Evolutionary conservation across 768 basidiomycete species (phyloP), one percentile per base, ranked within the genome.

Genomic region (Tylopilus intermedius): DNA sequence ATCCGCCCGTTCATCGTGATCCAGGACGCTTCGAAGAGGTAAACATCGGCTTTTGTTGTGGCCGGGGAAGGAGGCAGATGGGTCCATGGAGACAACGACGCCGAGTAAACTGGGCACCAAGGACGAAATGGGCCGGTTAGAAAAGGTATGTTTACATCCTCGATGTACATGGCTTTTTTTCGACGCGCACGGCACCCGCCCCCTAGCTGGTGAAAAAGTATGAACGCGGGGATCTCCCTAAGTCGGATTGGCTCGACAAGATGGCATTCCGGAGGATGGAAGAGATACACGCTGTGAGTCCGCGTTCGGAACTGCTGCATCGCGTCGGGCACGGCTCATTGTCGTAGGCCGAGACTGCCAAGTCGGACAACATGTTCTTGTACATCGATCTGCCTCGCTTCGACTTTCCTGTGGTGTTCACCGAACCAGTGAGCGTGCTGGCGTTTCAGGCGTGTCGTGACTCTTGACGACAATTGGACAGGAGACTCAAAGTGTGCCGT

Each of bases 351-450:
- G 94, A 96, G 70, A 84, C 92, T 0, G 84, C 84, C 58, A 94
- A 93, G 68, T 95, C 94, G 1, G 84, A 94, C 53, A 90, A 92
- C 61, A 75, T 98, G n/a, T 98, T 90, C 67, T 79, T 98, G 10
- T 98, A 98, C 68, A 85, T 98, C 41, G 96, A 98, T 72, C 68
- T 98, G 24, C 96, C 94, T 1, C 82, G 92, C 33, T 99, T 98
- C 65, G 95, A 98, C 66, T 97, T 97, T 65, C 96, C 96, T 0
- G 88, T 99, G 18, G 86, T 98, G 50, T 99, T 89, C 68, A 90
- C 87, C 58, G 95, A 99, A 72, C 82, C 88, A 8, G 90, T 88
- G 39, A 59, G 84, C 74, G 30, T 10, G 3, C 18, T 24, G 8
- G 26, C 32, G 39, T 5, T 30, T 52, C 22, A 21, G 8, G 41